Evolutionary conservation across 495 filamentous ascomycete species (phyloP), one percentile per base, ranked within the genome.

Genomic region (Massariosphaeria phaeospora): DNA sequence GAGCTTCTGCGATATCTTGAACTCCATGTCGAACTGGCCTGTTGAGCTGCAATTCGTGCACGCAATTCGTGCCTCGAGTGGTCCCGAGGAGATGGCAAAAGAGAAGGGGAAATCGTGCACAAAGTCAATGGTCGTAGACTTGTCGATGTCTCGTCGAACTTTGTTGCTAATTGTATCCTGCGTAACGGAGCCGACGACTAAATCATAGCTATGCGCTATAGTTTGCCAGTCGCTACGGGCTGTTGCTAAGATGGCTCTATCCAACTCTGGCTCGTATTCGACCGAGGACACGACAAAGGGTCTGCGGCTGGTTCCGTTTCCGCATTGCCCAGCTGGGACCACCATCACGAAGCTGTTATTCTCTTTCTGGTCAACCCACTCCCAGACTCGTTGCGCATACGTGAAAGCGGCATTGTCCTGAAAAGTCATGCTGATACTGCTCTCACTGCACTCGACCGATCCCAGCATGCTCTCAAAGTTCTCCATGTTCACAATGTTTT

Each of bases 281-380:
- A 73, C 56, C 10, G 59, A 46, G 2, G 62, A 63, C 34, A 73
- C 59, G 9, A 62, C 42, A 42, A 69, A 75, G 4, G 72, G 72
- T 26, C 64, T 24, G 1, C 72, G 31, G 34, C 62, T 40, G 2
- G 57, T 35, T 52, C 72, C 72, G 59, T 64, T 67, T 8, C 66
- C 64, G 48, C 72, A 75, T 34, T 73, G 63, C 15, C 61, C 64
- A 15, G 42, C 47, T 15, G 69, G 71, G n/a, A 71, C 69, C 17
- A 73, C 66, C 38, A 74, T 54, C 2, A 74, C 41, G 24, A 75
- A 67, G n/a, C 56, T 66, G 36, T 63, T 63, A 35, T 70, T 59
- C 33, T 67, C 64, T 9, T 48, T 56, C 9, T 66, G 68, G 40
- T 75, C 74, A 15, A 71, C 62, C 72, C 72, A 75, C 49, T 66